These are phyloP conservation scores for Tuber melanosporum DNA, from an alignment of 495 filamentous ascomycete species.

Conservation along the genomic window DNA sequence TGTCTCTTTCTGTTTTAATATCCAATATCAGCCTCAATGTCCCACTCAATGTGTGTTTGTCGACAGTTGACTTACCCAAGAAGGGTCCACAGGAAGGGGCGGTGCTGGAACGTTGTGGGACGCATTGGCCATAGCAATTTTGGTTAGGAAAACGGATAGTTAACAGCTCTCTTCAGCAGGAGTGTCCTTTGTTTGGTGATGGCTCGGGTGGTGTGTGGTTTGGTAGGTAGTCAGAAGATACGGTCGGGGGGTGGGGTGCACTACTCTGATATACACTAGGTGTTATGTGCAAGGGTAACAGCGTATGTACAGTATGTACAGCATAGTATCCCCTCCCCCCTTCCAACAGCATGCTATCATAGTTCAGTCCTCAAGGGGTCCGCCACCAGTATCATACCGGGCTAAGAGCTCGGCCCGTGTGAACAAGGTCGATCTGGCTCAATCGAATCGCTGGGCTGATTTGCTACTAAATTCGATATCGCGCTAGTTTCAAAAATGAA, in stretches of 20 bases:
- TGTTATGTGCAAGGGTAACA: background rate
- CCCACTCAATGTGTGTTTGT: background rate
- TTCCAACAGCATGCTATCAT: background rate
- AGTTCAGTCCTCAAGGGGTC: background rate
- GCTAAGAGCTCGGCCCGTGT: background rate
- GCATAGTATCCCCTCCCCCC: background rate
- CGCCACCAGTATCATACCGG: background rate
- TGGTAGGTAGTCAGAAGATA: background rate
- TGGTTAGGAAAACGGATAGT: background rate
- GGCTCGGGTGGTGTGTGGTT: background rate
- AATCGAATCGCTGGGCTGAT: background rate
- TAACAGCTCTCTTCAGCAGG: background rate
- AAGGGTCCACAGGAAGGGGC: conserved; percentile 14
- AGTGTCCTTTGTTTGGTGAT: background rate
- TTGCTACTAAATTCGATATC: background rate
- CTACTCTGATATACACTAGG: background rate
- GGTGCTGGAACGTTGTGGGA: background rate
- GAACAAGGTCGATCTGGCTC: background rate
- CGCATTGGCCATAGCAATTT: background rate
- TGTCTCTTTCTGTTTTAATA: background rate
- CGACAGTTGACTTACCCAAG: conserved; percentile 12
- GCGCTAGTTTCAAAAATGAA: background rate
- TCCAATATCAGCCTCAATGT: background rate
- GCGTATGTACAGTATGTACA: background rate
- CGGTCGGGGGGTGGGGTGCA: background rate